Evolutionary conservation across 306 rosid species (phyloP).

Genomic region (Malus fusca): DNA sequence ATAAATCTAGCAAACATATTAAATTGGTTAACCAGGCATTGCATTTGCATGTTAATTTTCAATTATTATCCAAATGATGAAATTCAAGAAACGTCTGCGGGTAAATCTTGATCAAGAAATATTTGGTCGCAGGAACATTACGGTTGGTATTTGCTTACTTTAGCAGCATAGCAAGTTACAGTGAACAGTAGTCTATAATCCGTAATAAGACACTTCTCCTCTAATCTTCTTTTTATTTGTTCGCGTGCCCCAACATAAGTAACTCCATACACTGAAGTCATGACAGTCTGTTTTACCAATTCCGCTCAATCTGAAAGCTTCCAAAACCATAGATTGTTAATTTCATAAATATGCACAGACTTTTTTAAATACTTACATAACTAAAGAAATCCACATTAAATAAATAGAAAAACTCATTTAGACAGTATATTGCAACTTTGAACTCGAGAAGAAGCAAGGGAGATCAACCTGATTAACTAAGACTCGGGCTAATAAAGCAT

Average conservation of each 20-base stretch:
- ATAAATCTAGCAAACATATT: not conserved
- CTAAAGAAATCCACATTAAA: not conserved
- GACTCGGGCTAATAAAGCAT: conserved; percentile 57
- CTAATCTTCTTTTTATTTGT: conserved; percentile 76
- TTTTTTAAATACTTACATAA: not conserved
- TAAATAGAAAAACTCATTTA: not conserved
- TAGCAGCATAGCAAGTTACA: conserved; percentile 81
- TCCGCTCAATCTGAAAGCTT: conserved; percentile 71
- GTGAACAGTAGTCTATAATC: conserved; percentile 59
- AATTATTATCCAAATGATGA: not conserved
- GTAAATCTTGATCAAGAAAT: not conserved
- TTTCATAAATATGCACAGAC: not conserved
- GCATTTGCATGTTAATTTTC: not conserved
- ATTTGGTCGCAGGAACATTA: not conserved
- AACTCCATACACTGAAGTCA: conserved; percentile 92
- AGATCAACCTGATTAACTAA: conserved; percentile 61
- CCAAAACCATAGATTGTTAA: conserved; percentile 15
- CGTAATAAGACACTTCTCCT: conserved; percentile 67
- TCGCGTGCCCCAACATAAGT: conserved; percentile 84
- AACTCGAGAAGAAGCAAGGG: conserved; percentile 8
- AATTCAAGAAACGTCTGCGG: not conserved
- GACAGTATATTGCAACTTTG: conserved; percentile 6
- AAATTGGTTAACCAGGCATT: not conserved
- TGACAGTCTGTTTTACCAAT: conserved; percentile 82
- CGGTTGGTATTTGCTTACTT: conserved; percentile 38